Percentiles rank a stretch among this genome's conserved stretches.
phyloP scores from a whole-genome alignment of 768 basidiomycete genomes.

The Podaxis pistillaris region DNA sequence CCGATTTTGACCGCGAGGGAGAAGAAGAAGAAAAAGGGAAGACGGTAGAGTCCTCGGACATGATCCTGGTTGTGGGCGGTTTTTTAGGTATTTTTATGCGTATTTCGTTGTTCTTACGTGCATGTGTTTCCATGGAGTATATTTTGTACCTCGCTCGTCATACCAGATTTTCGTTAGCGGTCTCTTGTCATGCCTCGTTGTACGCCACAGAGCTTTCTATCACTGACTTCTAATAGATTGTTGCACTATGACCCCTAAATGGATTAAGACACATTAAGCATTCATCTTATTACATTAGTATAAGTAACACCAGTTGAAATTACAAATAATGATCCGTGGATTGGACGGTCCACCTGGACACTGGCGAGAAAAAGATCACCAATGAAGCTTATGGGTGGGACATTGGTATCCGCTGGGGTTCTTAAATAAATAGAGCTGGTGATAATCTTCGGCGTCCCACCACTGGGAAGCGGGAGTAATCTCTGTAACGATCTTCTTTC shows the following conservation, averaged over 20 bases:
- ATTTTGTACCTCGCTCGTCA: neutral
- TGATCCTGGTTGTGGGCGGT: neutral
- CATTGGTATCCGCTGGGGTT: constrained; percentile 92
- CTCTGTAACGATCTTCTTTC: constrained; percentile 74
- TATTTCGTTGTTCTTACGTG: neutral
- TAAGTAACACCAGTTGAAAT: neutral
- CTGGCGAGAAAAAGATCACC: constrained; percentile 41
- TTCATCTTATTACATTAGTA: neutral
- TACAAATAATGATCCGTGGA: neutral
- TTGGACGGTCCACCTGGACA: neutral
- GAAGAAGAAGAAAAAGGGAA: constrained; percentile 10
- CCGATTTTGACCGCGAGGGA: neutral
- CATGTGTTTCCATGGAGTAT: too few relatives aligned
- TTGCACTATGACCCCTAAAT: neutral
- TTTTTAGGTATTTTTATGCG: neutral
- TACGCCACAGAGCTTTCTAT: neutral
- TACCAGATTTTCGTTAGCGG: neutral
- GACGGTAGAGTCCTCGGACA: neutral
- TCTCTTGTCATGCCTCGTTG: neutral
- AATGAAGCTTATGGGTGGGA: constrained; percentile 82
- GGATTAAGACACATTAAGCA: neutral
- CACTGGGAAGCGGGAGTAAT: constrained; percentile 70
- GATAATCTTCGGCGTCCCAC: constrained; percentile 84
- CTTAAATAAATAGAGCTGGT: constrained; percentile 80
- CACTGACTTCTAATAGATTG: neutral